Base-by-base conservation (phyloP, 2,329 filamentous ascomycete species). In the Pseudogymnoascus sp. region DNA sequence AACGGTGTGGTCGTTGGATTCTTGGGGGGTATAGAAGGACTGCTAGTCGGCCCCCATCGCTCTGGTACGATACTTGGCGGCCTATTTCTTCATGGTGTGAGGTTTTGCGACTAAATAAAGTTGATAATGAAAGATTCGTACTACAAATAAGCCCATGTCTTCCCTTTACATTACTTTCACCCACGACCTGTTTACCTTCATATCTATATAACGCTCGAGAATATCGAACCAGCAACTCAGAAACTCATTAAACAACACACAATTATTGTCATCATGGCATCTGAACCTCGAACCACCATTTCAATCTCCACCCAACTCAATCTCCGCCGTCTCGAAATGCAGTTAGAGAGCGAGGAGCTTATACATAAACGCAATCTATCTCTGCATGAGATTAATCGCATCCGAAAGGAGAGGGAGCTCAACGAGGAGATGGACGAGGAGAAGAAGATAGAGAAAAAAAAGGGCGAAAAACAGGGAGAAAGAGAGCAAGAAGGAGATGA, bases 321-420 rank as follows among this genome's bases (percentile, higher is more conserved):
- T 7, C 3, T 42, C 16, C 38, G 38, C 38, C 38, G 16, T 21
- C 7, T 11, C n/a, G 38, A 42, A 42, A 42, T 21, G 38, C 1
- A 3, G 8, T 21, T 42, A 7, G 38, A 42, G n/a, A 42, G 8
- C 8, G 16, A 42, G 0, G 38, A 42, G n/a, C 4, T 42, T 3
- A 21, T 4, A 42, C 16, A 42, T 16, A 42, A 18, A 42, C 8
- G 16, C n/a, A 42, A 42, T 21, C 16, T 42, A 42, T 38, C 2
- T 38, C n/a, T 38, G 14, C 7, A n/a, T 38, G 37, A 38, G 12
- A 5, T 5, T 12, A 42, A 16, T 3, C 8, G 7, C 38, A 42
- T 42, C 38, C 36, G 42, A 23, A 37, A 64, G 38, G 59, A 64
- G 18, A 63, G 66, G 9, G 64, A 66, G 16, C 62, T 65, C 12